These are phyloP conservation scores for Coniella vitis DNA, from an alignment of 2,329 filamentous ascomycete species.

Conservation along the genomic window DNA sequence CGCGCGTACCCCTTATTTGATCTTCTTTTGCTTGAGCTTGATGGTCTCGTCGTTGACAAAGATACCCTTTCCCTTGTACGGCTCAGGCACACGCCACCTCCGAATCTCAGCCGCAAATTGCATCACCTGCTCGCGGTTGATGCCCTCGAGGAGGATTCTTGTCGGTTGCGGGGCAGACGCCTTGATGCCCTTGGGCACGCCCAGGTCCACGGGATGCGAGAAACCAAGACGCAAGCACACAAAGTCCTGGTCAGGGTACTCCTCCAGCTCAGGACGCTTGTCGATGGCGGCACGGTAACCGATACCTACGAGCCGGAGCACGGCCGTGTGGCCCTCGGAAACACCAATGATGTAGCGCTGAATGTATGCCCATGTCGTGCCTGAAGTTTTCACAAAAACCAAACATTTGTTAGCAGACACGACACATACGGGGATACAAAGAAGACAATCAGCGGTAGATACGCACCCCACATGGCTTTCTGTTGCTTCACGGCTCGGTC, in stretches of 20 bases:
- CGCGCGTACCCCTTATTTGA: slow-evolving; percentile 54
- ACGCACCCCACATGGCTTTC: slow-evolving; percentile 88
- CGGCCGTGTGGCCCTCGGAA: slow-evolving; percentile 90
- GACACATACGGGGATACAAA: background rate
- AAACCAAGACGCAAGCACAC: slow-evolving; percentile 93
- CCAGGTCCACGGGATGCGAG: slow-evolving; percentile 89
- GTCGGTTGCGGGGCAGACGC: slow-evolving; percentile 88
- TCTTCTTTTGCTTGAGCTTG: slow-evolving; percentile 96
- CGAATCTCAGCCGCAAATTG: slow-evolving; percentile 86
- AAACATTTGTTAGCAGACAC: slow-evolving; percentile 18
- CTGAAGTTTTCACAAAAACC: slow-evolving; percentile 35
- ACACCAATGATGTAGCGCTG: slow-evolving; percentile 89
- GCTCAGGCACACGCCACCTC: slow-evolving; percentile 85
- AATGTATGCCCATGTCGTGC: slow-evolving; percentile 83
- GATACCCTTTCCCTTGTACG: slow-evolving; percentile 99
- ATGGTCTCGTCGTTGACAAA: slow-evolving; percentile 98
- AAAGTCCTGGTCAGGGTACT: slow-evolving; percentile 78
- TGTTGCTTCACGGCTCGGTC: slow-evolving; percentile 66
- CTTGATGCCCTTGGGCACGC: slow-evolving; percentile 73
- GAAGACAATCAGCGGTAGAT: background rate
- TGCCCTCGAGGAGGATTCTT: slow-evolving; percentile 80
- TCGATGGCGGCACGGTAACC: slow-evolving; percentile 91
- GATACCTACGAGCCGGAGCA: slow-evolving; percentile 87
- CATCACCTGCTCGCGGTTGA: slow-evolving; percentile 80
- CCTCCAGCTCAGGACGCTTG: slow-evolving; percentile 61